Percentiles rank a stretch among this genome's conserved stretches.
These are phyloP conservation scores for Fusarium begoniae DNA, from an alignment of 2,329 filamentous ascomycete genomes.

Conservation along the genomic window DNA sequence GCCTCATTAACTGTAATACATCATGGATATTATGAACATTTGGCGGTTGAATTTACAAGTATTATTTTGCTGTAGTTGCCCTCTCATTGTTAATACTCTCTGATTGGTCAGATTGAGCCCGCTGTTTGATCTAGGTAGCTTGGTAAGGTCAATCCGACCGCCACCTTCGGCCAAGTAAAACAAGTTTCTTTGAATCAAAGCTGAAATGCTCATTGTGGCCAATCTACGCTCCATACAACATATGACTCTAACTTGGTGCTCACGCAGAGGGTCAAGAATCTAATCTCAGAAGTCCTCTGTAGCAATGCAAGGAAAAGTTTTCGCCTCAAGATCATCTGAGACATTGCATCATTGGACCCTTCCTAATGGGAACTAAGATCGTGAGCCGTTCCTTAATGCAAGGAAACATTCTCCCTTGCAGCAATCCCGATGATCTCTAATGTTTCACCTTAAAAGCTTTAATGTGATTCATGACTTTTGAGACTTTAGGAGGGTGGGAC, in stretches of 20 bases:
- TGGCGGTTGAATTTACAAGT: fast-evolving
- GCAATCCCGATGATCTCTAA: neutral
- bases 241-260: neutral
- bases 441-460: no score
- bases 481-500: no score
- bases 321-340: neutral
- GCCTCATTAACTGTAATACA: no score
- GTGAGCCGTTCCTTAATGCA: neutral
- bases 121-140: neutral
- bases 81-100: neutral
- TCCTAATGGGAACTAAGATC: neutral
- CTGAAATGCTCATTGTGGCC: neutral
- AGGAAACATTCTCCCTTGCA: neutral
- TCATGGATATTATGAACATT: no score
- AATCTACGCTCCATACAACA: neutral
- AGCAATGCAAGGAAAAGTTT: neutral
- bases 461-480: neutral
- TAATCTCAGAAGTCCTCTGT: neutral
- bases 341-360: neutral
- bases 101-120: neutral
- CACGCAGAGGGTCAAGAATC: neutral
- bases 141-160: neutral
- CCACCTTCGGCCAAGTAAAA: neutral
- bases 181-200: neutral
- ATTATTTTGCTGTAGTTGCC: no score